Conservation (phyloP, 495 filamentous ascomycete species). For the Schizothecium vesticola region DNA sequence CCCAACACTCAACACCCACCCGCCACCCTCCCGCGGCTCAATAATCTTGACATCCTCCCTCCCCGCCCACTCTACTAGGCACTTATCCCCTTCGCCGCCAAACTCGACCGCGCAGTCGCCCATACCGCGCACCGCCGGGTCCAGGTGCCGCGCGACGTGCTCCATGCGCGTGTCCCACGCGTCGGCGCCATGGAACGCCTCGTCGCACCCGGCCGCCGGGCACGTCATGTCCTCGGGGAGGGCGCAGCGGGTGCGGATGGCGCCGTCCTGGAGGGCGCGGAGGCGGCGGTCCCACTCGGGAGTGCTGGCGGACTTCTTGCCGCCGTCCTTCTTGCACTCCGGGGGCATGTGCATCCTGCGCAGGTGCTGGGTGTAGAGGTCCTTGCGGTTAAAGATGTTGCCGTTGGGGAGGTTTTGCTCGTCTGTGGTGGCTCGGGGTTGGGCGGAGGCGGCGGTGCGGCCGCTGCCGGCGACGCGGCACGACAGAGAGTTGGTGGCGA, state of each 20-base stretch:
- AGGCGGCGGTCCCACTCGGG: conserved; percentile 40
- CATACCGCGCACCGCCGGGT: not conserved
- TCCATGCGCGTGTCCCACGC: conserved; percentile 87
- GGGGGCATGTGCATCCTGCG: conserved; percentile 72
- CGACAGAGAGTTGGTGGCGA: conserved; percentile 3
- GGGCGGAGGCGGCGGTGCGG: not conserved
- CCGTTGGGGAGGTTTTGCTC: conserved; percentile 26
- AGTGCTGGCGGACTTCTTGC: conserved; percentile 30
- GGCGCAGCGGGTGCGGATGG: conserved; percentile 53
- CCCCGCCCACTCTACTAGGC: conserved; percentile 44
- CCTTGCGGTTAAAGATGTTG: conserved; percentile 86
- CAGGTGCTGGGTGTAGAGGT: conserved; percentile 85
- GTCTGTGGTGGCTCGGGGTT: not conserved
- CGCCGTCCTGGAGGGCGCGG: conserved; percentile 50
- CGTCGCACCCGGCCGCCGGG: conserved; percentile 52
- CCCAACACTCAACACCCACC: conserved; percentile 14
- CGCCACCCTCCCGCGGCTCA: not conserved
- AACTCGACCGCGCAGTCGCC: conserved; percentile 30
- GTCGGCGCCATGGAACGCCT: conserved; percentile 53
- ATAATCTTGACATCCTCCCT: conserved; percentile 37
- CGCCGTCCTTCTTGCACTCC: conserved; percentile 30
- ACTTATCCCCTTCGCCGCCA: conserved; percentile 32
- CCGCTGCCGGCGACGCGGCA: not conserved
- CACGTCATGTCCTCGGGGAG: conserved; percentile 61
- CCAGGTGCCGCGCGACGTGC: conserved; percentile 56